A percentile compares a stretch with the other conserved stretches of the same genome.
phyloP scores from a whole-genome alignment of 1,139 yeast genomes.

The Protomyces gravidus region DNA sequence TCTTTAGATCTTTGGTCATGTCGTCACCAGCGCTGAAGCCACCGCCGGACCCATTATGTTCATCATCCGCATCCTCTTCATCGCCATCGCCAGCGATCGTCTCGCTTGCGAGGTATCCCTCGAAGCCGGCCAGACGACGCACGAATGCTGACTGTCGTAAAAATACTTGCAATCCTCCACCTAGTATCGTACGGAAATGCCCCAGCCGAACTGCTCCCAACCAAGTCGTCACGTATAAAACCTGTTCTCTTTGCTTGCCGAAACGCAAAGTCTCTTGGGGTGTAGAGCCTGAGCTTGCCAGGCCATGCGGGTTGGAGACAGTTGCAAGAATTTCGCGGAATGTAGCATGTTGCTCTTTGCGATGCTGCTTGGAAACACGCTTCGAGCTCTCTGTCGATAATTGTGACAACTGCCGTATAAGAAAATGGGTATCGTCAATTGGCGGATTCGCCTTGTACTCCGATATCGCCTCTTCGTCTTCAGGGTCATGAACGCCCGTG shows the following conservation, averaged over 20 bases:
- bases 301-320: constrained; percentile 29
- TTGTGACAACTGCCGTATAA: constrained; percentile 31
- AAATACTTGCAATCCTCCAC: constrained; percentile 35
- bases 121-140: constrained; percentile 33
- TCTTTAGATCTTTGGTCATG: constrained; percentile 18
- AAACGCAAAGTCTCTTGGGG: constrained; percentile 30
- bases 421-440: constrained; percentile 34
- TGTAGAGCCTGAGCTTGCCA: constrained; percentile 16
- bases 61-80: constrained; percentile 25
- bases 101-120: constrained; percentile 31
- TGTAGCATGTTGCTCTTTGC: constrained; percentile 34
- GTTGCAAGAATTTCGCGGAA: constrained; percentile 36
- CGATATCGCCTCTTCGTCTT: constrained; percentile 29
- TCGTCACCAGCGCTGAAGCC: constrained; percentile 2
- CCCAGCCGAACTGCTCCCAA: constrained; percentile 31
- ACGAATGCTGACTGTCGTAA: constrained; percentile 33
- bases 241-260: constrained; percentile 26
- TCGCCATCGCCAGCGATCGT: constrained; percentile 10
- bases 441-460: constrained; percentile 28
- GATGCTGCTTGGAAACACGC: constrained; percentile 33
- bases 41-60: not conserved
- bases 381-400: constrained; percentile 35
- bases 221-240: constrained; percentile 34
- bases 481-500: constrained; percentile 31
- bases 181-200: constrained; percentile 32